Conservation (phyloP, 352 stramenopile genomes). For the Globisporangium uncinulatum region DNA sequence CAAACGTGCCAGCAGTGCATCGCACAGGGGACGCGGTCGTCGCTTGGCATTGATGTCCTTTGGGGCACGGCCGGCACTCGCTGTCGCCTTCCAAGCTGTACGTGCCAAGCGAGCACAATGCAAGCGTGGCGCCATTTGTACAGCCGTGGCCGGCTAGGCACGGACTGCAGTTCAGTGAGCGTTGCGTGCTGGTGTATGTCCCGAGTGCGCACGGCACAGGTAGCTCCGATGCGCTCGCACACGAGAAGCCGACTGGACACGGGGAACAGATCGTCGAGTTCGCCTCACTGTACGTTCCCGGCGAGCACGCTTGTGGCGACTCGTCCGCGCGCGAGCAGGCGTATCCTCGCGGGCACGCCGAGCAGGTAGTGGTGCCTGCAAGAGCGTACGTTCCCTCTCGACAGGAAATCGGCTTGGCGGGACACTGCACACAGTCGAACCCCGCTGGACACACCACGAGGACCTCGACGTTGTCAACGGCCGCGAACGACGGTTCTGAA, state of each 20-base stretch:
- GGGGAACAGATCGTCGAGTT: slow-evolving; percentile 19
- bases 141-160: slow-evolving; percentile 56
- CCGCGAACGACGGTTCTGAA: slow-evolving; percentile 27
- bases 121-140: slow-evolving; percentile 13
- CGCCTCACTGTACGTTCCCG: slow-evolving; percentile 14
- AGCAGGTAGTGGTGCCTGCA: slow-evolving; percentile 20
- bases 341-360: slow-evolving; percentile 26
- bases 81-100: neutral
- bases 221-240: slow-evolving; percentile 11
- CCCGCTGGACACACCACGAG: slow-evolving; percentile 49
- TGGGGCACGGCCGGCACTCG: neutral
- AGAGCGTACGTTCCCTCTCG: slow-evolving; percentile 11
- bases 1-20: slow-evolving; percentile 22
- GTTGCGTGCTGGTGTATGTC: slow-evolving; percentile 21
- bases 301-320: slow-evolving; percentile 8
- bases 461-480: slow-evolving; percentile 25
- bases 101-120: neutral
- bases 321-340: slow-evolving; percentile 15
- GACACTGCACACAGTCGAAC: slow-evolving; percentile 23
- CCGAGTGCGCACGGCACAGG: slow-evolving; percentile 20
- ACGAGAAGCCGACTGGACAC: slow-evolving; percentile 30
- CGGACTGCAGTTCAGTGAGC: slow-evolving; percentile 15
- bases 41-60: neutral
- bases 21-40: neutral
- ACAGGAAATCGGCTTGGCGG: slow-evolving; percentile 9